Evolutionary conservation across 2,329 filamentous ascomycete species (phyloP).

Genomic region (Apiospora aurea): DNA sequence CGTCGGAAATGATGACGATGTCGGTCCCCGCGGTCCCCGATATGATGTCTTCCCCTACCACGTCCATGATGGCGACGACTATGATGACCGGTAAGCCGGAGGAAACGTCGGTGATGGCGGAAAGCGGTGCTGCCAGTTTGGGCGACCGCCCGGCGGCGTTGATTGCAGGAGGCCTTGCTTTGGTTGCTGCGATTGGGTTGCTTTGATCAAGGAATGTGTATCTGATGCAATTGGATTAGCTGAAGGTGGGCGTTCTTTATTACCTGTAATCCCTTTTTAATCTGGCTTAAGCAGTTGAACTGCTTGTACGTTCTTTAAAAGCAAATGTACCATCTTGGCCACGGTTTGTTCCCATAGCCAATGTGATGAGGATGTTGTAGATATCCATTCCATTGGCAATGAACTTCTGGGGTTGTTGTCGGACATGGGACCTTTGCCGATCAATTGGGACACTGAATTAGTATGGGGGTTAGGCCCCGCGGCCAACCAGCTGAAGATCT

Average conservation of each 20-base stretch:
- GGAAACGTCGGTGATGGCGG: not conserved
- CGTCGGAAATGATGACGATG: not conserved
- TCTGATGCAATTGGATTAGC: too few species aligned
- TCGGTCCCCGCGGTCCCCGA: not conserved
- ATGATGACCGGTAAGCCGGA: not conserved
- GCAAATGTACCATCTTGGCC: not conserved
- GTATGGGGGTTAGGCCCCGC: too few species aligned
- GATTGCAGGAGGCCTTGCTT: not conserved
- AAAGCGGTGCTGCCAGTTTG: not conserved
- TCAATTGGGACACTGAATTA: not conserved
- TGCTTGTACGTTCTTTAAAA: not conserved
- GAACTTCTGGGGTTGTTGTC: not conserved
- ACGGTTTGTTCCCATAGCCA: not conserved
- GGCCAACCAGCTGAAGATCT: too few species aligned
- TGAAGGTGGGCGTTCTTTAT: not conserved
- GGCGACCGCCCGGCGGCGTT: not conserved
- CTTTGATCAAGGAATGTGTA: not conserved
- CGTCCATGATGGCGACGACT: not conserved
- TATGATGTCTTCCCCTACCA: not conserved
- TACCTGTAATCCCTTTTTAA: not conserved
- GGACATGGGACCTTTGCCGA: not conserved
- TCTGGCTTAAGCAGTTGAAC: conserved; percentile 5
- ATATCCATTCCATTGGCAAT: too few species aligned
- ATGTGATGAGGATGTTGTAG: not conserved
- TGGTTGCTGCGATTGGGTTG: not conserved